Evolutionary conservation across 495 filamentous ascomycete species (phyloP), one percentile per base, ranked within the genome.

Genomic region (Astrothelium subdiscretum): DNA sequence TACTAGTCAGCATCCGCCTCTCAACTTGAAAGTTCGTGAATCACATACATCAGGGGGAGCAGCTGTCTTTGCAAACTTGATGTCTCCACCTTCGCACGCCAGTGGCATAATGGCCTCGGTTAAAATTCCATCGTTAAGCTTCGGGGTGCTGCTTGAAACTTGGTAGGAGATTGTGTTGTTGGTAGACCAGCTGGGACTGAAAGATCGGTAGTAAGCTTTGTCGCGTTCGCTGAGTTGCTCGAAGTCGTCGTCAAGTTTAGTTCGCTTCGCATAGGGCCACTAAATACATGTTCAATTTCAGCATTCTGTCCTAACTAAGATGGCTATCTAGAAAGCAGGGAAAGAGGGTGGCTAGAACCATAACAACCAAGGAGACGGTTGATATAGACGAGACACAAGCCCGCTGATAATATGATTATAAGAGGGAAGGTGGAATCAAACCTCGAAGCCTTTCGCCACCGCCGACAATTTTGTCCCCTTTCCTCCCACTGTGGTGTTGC

Each of bases 191-290:
- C 80, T 84, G 32, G 91, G 89, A 61, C 88, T 88, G 77, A 87
- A 79, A 62, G 80, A 81, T 60, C 80, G 71, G 74, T 87, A 83
- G 68, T 82, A 87, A 51, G 74, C 77, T 70, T 77, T 73, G 51
- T 90, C 87, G 31, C 72, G 71, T 32, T 79, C 72, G 65, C 74
- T 78, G 79, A 89, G 78, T 54, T 84, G 73, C 66, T 81, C 75
- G 67, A 85, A 81, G 63, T 80, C 78, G 48, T 80, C 76, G 65
- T 75, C 77, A 22, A 81, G 81, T 71, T 91, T 90, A 40, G 86
- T 77, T 68, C 81, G 81, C 72, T 91, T 91, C 71, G 86, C 78
- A 75, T 94, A 91, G 42, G 91, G 90, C 83, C 86, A 95, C 92
- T 97, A 83, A 54, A 54, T 5, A 26, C 48, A 54, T n/a, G 11